phyloP scores from a whole-genome alignment of 257 asterid species.

The Oldenlandia corymbosa region DNA sequence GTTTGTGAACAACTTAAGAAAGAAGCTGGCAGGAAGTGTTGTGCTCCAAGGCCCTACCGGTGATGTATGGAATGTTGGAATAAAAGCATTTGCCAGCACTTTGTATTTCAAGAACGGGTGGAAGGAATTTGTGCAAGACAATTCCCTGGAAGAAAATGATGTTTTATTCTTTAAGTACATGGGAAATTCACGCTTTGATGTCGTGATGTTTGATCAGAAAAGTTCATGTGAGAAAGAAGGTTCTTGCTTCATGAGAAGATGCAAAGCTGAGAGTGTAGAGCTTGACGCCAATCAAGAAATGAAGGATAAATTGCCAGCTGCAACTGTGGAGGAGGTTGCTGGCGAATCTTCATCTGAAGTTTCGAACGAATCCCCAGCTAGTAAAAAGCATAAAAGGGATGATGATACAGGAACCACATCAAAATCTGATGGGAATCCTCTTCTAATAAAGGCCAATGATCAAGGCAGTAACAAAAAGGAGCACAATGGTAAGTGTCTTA shows the following conservation, averaged over 20 bases:
- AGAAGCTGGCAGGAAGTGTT: slow-evolving; percentile 24
- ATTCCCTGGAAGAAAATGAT: slow-evolving; percentile 28
- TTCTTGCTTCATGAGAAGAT: slow-evolving; percentile 29
- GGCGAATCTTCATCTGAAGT: slow-evolving; percentile 14
- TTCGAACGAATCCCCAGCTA: too few species aligned
- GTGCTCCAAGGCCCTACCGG: slow-evolving; percentile 37
- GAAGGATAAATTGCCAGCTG: slow-evolving; percentile 10
- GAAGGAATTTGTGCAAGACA: slow-evolving; percentile 31
- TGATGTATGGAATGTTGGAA: slow-evolving; percentile 22
- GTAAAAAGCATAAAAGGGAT: slow-evolving; percentile 2
- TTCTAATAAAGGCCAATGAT: background rate
- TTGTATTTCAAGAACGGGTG: slow-evolving; percentile 28
- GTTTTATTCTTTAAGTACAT: slow-evolving; percentile 20
- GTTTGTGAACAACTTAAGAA: slow-evolving; percentile 26
- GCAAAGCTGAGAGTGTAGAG: slow-evolving; percentile 21
- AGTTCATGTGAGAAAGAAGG: slow-evolving; percentile 35
- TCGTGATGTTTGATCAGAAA: slow-evolving; percentile 23
- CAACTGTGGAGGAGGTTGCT: slow-evolving; percentile 4
- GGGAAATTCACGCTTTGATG: slow-evolving; percentile 25
- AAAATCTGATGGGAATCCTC: background rate
- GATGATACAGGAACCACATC: slow-evolving; percentile 8
- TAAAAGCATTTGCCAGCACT: slow-evolving; percentile 9
- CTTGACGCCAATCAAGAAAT: slow-evolving; percentile 10
- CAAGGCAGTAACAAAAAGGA: too few species aligned
- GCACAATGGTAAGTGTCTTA: slow-evolving; percentile 1